These are phyloP conservation scores for barrel medic (Medicago truncatula) DNA, from an alignment of 306 rosid species.

Conservation along the genomic window MtrunA17r5.0-ANR NC_053048.1:31901001-31901500, in stretches of 20 bases:
- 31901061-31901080: too few species aligned
- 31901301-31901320: not conserved
- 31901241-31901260: conserved; percentile 59
- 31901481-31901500: conserved; percentile 28
- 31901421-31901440: conserved; percentile 64
- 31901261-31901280: conserved; percentile 72
- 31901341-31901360: not conserved
- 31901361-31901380: not conserved
- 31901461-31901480: conserved; percentile 65
- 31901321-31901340: conserved; percentile 38
- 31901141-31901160: not conserved
- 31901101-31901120: too few species aligned
- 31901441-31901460: conserved; percentile 67
- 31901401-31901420: conserved; percentile 48
- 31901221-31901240: conserved; percentile 61
- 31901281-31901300: conserved; percentile 52
- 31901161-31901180: conserved; percentile 58
- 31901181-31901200: conserved; percentile 60
- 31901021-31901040: too few species aligned
- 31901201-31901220: conserved; percentile 59
- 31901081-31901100: too few species aligned
- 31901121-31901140: too few species aligned
- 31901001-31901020: too few species aligned
- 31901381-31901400: conserved; percentile 38
- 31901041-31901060: too few species aligned